Conservation (phyloP, 768 basidiomycete species). For the Boletus sp. region DNA sequence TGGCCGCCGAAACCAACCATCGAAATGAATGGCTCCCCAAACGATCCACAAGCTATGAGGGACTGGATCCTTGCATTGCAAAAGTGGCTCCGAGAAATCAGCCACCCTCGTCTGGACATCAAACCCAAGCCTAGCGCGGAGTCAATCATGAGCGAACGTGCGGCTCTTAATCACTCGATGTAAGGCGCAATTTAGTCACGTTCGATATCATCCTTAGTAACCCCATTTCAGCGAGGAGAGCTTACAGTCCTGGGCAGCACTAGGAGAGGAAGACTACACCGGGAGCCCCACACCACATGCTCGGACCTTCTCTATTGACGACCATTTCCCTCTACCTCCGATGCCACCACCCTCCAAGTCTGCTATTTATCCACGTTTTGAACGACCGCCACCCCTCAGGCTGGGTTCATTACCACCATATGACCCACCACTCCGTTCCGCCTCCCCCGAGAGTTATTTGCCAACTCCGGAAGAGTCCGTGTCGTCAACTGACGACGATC, state of each 20-base stretch:
- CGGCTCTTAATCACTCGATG: conserved; percentile 34
- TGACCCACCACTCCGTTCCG: conserved; percentile 45
- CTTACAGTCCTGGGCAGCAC: conserved; percentile 45
- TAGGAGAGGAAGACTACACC: conserved; percentile 37
- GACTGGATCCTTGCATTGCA: conserved; percentile 74
- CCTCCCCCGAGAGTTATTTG: conserved; percentile 52
- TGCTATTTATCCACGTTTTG: conserved; percentile 25
- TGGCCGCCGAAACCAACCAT: conserved; percentile 78
- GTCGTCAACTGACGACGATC: conserved; percentile 46
- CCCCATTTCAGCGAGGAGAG: conserved; percentile 36
- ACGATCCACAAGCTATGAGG: conserved; percentile 54
- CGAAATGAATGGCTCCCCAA: conserved; percentile 40
- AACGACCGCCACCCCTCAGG: conserved; percentile 50
- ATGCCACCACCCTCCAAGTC: conserved; percentile 26
- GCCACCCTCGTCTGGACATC: conserved; percentile 31
- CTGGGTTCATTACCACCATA: conserved; percentile 44
- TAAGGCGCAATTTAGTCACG: conserved; percentile 13
- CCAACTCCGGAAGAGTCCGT: conserved; percentile 59
- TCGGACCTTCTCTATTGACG: conserved; percentile 62
- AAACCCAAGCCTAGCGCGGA: conserved; percentile 44
- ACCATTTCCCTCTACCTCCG: conserved; percentile 47
- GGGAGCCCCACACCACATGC: conserved; percentile 48
- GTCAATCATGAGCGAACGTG: conserved; percentile 46
- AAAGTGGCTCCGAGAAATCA: conserved; percentile 68
- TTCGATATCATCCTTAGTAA: conserved; percentile 2